Evolutionary conservation across 2,329 filamentous ascomycete genomes (phyloP), one percentile per base, ranked within the genome.

Genomic region (Aureobasidium sp.): DNA sequence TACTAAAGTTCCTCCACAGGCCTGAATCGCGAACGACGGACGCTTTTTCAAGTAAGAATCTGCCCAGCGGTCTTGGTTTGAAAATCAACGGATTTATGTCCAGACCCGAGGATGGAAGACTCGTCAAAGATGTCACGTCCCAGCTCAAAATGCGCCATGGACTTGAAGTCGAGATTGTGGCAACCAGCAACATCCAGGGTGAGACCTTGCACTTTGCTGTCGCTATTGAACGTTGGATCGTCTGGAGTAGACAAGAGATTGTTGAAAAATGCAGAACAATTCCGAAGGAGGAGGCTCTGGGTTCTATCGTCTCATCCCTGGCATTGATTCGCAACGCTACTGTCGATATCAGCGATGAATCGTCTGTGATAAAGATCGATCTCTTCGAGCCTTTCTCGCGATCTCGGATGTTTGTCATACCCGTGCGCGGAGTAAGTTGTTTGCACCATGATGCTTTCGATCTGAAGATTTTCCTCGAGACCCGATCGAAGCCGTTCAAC

Each of bases 221-320:
- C 51, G n/a, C 51, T 31, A 55, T 55, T n/a, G 31, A 55, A 40
- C 27, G 51, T 55, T 55, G 16, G 51, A 55, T 55, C 18, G 31
- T 55, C n/a, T 55, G 16, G 51, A 55, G 51, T 27, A 55, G 51
- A 31, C 25, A 20, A 15, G 51, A 55, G n/a, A 55, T 55, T 25
- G 51, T 55, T 16, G 31, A n/a, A 55, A 40, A 31, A 55, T 55
- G 51, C 31, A 55, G 40, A 4, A 55, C 51, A n/a, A 55, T 55
- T 31, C 40, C 31, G 18, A 45, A 23, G 20, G 43, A 45, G 2
- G 11, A 45, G 10, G 11, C 25, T 10, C 43, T 45, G 25, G 43
- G 6, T 23, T 45, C 43, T 45, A 45, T 45, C 5, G 25, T 9
- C 43, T 10, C 43, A 5, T 23, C 20, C 43, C 20, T 45, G 20